Conservation (phyloP, 768 basidiomycete genomes). For the Termitomyces sp. region DNA sequence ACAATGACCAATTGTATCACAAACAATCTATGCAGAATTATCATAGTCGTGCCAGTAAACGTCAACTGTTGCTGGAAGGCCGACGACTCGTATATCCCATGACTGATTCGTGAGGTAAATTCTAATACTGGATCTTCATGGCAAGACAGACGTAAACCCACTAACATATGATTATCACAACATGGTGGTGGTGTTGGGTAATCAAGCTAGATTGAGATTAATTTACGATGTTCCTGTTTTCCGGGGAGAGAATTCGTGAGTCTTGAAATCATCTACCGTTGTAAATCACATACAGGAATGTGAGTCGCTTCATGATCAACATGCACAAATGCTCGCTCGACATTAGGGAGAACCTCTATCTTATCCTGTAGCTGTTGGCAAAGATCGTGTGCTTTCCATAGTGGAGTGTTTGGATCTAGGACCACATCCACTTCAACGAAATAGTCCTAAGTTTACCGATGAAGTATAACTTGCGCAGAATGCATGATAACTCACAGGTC, state of each 20-base stretch:
- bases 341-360: slow-evolving; percentile 84
- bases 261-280: not conserved
- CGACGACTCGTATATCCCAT: not conserved
- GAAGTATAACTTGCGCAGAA: not conserved
- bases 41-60: not conserved
- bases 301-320: slow-evolving; percentile 95
- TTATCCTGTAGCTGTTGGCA: slow-evolving; percentile 84
- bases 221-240: slow-evolving; percentile 46
- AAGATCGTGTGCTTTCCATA: slow-evolving; percentile 86
- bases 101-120: not conserved
- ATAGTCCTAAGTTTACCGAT: slow-evolving; percentile 50
- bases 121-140: not conserved
- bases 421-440: slow-evolving; percentile 96
- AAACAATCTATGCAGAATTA: not conserved
- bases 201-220: slow-evolving; percentile 6
- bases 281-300: slow-evolving; percentile 32
- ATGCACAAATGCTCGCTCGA: slow-evolving; percentile 91
- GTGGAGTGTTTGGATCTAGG: slow-evolving; percentile 81
- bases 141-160: not conserved
- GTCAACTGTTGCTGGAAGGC: too few species aligned
- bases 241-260: not conserved
- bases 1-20: not conserved
- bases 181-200: not conserved
- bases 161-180: not conserved
- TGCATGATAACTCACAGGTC: slow-evolving; percentile 45